Percentiles rank a stretch among this genome's conserved stretches.
Conservation (phyloP, 2,329 filamentous ascomycete species). For the Aspergillus sp. region DNA sequence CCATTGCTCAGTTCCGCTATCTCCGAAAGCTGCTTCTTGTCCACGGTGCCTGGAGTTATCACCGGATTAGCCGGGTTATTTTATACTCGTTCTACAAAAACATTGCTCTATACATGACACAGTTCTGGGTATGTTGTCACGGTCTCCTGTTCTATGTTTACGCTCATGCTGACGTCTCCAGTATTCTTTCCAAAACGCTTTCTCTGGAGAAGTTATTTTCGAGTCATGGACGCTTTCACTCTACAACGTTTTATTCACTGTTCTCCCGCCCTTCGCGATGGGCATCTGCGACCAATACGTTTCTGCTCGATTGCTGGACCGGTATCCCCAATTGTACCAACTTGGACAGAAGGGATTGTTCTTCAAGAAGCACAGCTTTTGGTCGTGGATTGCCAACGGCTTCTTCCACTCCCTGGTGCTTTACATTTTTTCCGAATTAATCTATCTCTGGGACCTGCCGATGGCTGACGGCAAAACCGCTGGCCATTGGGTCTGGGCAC, state of each 20-base stretch:
- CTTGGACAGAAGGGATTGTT: conserved; percentile 89
- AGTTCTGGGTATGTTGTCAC: conserved; percentile 73
- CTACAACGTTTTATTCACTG: conserved; percentile 98
- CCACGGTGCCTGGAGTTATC: conserved; percentile 95
- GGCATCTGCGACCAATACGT: conserved; percentile 98
- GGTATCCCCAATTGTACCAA: conserved; percentile 91
- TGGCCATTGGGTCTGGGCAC: conserved; percentile 97
- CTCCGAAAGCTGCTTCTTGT: conserved; percentile 89
- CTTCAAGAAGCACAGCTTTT: conserved; percentile 88
- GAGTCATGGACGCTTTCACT: conserved; percentile 99
- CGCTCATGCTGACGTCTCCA: conserved; percentile 33
- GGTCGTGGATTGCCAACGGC: conserved; percentile 85
- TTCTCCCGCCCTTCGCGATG: conserved; percentile 83
- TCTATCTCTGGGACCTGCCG: conserved; percentile 74
- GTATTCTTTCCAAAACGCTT: conserved; percentile 97
- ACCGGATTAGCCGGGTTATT: conserved; percentile 93
- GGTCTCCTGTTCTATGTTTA: neutral
- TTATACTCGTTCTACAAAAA: conserved; percentile 99
- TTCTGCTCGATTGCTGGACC: conserved; percentile 82
- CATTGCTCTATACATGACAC: conserved; percentile 95
- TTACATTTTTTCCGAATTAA: conserved; percentile 74
- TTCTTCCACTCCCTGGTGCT: conserved; percentile 92
- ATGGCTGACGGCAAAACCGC: conserved; percentile 70
- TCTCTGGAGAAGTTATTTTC: conserved; percentile 95
- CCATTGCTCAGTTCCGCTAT: conserved; percentile 92